Evolutionary conservation across 441 rosid species (phyloP).

Genomic region (Codiaeum variegatum): DNA sequence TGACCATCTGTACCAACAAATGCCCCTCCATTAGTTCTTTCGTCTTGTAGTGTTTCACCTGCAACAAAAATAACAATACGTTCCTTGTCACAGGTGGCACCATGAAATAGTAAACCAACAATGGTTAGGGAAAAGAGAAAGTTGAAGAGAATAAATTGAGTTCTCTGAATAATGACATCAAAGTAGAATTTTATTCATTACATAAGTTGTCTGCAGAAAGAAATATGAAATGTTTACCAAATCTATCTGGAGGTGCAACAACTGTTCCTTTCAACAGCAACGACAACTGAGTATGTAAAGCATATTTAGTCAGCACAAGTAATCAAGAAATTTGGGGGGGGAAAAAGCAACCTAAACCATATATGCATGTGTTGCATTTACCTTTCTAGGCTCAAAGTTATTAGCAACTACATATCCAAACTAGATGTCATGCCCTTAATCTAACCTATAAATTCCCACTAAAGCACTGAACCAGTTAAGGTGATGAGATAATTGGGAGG

Average conservation of each 20-base stretch:
- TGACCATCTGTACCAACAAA: conserved; percentile 81
- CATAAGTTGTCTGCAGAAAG: neutral
- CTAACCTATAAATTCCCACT: neutral
- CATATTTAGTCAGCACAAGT: conserved; percentile 28
- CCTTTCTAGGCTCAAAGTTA: neutral
- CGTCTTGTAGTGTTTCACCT: conserved; percentile 92
- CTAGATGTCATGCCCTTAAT: neutral
- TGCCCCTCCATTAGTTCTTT: conserved; percentile 80
- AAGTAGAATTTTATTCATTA: conserved; percentile 9
- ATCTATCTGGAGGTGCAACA: conserved; percentile 98
- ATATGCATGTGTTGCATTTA: neutral
- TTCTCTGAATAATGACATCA: conserved; percentile 11
- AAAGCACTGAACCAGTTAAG: conserved; percentile 3
- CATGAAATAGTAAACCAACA: neutral
- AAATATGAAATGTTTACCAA: conserved; percentile 54
- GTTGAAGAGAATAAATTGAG: neutral
- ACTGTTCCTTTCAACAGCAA: conserved; percentile 91
- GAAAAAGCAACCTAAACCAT: neutral
- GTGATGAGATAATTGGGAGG: neutral
- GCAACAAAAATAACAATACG: conserved; percentile 24
- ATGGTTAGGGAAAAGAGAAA: neutral
- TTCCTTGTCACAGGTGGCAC: conserved; percentile 5
- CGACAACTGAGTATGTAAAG: conserved; percentile 53
- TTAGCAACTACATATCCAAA: neutral
- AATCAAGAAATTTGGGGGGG: neutral